Evolutionary conservation across 78 protist genomes (phyloP), one percentile per base, ranked within the genome.

Genomic region (Speleostelium caveatum): DNA sequence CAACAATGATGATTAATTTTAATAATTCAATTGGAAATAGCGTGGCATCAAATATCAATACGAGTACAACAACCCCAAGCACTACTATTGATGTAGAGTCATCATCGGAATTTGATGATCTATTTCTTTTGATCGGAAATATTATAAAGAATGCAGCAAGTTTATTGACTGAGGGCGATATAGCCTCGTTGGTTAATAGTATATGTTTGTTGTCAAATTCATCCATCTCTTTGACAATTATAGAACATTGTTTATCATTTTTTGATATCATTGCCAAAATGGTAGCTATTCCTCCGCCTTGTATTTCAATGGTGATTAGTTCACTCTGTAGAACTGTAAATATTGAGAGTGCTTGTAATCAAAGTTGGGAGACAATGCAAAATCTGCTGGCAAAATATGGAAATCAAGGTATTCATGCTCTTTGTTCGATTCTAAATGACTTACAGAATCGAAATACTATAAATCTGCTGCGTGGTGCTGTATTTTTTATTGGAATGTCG

Each of bases 401-500:
- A 22, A 59, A 83, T 63, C 91, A 86, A 58, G 93, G 87, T 30
- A 76, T 86, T 24, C 61, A 67, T 17, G 30, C 93, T 8, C 42
- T 86, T 12, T 86, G 93, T 24, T 33, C 45, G 14, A 65, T 86
- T 0, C 60, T 86, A 8, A 76, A 76, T 74, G 77, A 86, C 33
- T 79, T 77, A 67, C 75, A 72, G n/a, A 86, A 91, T 71, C 19
- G 90, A n/a, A 22, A 32, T 3, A 62, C 73, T 0, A 77, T 91
- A 6, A 68, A 78, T n/a, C 49, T 78, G 7, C 38, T 72, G 2
- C 61, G 95, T 45, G 95, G 95, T 28, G 88, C 95, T 10, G 86
- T 91, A 2, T 91, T 91, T 56, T 91, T 91, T 58, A 62, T 91
- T 22, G 85, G 87, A 12, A 91, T 91, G 95, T 91, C 87, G 1